Evolutionary conservation across 345 rosid species (phyloP).

Genomic region (Aquilaria sinensis): DNA sequence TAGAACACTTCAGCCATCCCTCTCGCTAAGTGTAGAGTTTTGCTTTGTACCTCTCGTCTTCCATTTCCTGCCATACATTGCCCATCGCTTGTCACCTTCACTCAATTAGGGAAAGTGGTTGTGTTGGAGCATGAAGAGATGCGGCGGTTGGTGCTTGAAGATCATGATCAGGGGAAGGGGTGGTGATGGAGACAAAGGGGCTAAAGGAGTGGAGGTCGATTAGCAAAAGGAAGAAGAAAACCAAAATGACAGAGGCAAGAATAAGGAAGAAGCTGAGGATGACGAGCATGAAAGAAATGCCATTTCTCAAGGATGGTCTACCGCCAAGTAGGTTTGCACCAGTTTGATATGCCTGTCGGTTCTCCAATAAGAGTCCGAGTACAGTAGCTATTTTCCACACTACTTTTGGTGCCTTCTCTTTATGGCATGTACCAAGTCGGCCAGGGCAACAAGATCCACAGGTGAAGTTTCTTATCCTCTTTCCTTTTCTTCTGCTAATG

Average conservation of each 20-base stretch:
- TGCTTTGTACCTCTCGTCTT: too few relatives aligned
- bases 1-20: too few relatives aligned
- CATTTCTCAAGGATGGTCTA: conserved; percentile 90
- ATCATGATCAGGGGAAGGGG: too few relatives aligned
- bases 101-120: too few relatives aligned
- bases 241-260: conserved; percentile 89
- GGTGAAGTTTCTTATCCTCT: conserved; percentile 25
- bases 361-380: conserved; percentile 89
- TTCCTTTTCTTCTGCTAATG: too few relatives aligned
- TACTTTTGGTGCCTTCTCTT: conserved; percentile 79
- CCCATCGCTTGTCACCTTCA: too few relatives aligned
- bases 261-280: conserved; percentile 98
- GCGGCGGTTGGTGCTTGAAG: too few relatives aligned
- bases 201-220: background rate
- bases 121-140: too few relatives aligned
- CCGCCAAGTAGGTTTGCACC: conserved; percentile 97
- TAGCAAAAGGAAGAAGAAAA: conserved; percentile 5
- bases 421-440: conserved; percentile 97
- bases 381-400: conserved; percentile 83
- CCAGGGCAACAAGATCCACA: conserved; percentile 88
- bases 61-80: too few relatives aligned
- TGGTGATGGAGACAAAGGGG: too few relatives aligned
- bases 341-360: conserved; percentile 88
- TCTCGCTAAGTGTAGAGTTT: too few relatives aligned
- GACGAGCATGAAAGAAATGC: conserved; percentile 98